Evolutionary conservation across 148 eudicot genomes (phyloP).

Genomic region (Heliamphora exappendiculata): DNA sequence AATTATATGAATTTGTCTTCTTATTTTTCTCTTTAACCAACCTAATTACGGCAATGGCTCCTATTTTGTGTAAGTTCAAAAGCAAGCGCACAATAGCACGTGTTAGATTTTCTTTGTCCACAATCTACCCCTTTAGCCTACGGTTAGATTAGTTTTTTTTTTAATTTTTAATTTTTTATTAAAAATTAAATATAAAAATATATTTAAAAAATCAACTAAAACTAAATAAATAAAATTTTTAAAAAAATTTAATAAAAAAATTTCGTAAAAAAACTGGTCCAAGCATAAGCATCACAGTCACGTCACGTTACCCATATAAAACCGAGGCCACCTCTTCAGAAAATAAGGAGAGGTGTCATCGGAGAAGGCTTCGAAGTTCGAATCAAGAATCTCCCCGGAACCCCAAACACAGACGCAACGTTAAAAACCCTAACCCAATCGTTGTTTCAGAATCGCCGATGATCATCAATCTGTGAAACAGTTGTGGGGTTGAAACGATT

Average conservation of each 20-base stretch:
- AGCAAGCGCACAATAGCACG: not conserved
- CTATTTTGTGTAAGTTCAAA: not conserved
- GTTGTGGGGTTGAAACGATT: not conserved
- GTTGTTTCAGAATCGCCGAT: not conserved
- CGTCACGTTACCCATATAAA: not conserved
- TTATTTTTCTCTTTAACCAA: not conserved
- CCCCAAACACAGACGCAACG: not conserved
- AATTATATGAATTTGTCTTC: no score
- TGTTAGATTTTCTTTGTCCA: not conserved
- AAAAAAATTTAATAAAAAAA: no score
- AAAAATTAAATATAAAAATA: no score
- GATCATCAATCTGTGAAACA: not conserved
- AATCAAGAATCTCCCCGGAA: not conserved
- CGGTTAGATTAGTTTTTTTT: no score
- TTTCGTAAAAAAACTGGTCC: no score
- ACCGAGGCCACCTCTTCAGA: not conserved
- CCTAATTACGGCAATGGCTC: not conserved
- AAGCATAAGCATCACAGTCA: not conserved
- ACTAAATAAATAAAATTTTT: no score
- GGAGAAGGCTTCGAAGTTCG: not conserved
- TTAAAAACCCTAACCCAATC: not conserved
- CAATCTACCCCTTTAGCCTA: not conserved
- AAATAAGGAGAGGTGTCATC: not conserved
- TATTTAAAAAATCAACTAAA: no score
- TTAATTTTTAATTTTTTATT: no score